A percentile compares a stretch with the other conserved stretches of the same genome.
Evolutionary conservation across 345 rosid genomes (phyloP).

Genomic region (Salix purpurea): DNA sequence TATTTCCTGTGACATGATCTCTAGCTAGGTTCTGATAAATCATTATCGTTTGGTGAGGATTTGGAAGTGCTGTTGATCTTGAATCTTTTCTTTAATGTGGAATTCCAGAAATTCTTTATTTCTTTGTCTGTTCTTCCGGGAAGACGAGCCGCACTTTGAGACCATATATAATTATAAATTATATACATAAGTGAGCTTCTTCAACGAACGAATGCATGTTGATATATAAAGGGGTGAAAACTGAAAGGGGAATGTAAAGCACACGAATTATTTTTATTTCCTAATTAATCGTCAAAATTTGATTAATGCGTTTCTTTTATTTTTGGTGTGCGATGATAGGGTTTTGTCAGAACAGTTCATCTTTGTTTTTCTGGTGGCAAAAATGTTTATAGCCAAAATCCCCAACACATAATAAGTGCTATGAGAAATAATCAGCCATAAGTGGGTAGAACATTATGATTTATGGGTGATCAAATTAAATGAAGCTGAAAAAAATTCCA

Average conservation of each 20-base stretch:
- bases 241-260: neutral
- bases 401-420: neutral
- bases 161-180: conserved; percentile 31
- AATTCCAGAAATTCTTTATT: conserved; percentile 94
- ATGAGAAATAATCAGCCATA: neutral
- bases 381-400: neutral
- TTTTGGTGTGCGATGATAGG: neutral
- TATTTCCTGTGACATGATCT: conserved; percentile 29
- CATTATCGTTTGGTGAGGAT: conserved; percentile 56
- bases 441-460: neutral
- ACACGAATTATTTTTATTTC: neutral
- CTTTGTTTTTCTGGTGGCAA: neutral
- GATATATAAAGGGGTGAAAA: neutral
- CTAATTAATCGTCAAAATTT: neutral
- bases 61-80: conserved; percentile 34
- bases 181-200: too few species aligned
- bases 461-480: neutral
- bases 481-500: neutral
- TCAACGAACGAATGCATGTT: neutral
- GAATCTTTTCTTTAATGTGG: conserved; percentile 73
- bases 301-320: neutral
- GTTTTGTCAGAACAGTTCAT: neutral
- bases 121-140: conserved; percentile 93
- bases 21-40: conserved; percentile 49
- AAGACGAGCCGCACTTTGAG: conserved; percentile 86